These are phyloP conservation scores for Amylocystis lapponica DNA, from an alignment of 768 basidiomycete genomes.

Conservation along the genomic window DNA sequence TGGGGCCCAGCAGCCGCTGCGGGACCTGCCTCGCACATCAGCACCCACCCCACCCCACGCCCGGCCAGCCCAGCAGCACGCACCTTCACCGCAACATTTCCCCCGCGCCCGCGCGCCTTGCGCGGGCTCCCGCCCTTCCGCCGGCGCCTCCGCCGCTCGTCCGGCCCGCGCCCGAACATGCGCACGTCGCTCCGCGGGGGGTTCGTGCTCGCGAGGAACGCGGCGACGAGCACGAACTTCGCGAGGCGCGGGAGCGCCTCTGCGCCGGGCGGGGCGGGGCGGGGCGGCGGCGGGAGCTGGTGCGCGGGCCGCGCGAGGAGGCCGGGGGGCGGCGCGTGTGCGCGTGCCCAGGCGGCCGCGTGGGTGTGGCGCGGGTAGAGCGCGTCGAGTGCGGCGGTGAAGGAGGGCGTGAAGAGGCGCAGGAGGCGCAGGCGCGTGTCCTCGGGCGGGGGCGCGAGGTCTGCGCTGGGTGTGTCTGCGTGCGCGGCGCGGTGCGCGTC, in stretches of 20 bases:
- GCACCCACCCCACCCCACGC: not conserved
- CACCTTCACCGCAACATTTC: constrained; percentile 23
- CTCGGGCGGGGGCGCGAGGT: constrained; percentile 39
- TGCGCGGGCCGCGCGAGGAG: constrained; percentile 27
- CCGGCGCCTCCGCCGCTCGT: constrained; percentile 57
- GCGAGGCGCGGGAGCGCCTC: constrained; percentile 55
- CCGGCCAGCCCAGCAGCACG: not conserved
- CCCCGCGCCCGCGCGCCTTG: constrained; percentile 16
- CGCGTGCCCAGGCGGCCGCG: constrained; percentile 55
- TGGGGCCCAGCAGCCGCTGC: constrained; percentile 75
- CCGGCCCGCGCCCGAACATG: constrained; percentile 73
- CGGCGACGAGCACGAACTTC: constrained; percentile 70
- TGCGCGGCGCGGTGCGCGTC: constrained; percentile 31
- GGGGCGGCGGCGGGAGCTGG: constrained; percentile 15
- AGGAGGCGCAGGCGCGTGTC: constrained; percentile 63
- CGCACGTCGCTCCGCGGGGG: constrained; percentile 74
- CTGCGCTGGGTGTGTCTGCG: constrained; percentile 11
- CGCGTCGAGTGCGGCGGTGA: constrained; percentile 56
- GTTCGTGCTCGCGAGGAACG: constrained; percentile 82
- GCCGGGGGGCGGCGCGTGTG: constrained; percentile 41
- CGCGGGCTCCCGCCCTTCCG: constrained; percentile 30
- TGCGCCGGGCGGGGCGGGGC: constrained; percentile 8
- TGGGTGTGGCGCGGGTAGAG: constrained; percentile 66
- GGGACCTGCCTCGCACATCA: constrained; percentile 42
- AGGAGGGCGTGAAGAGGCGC: constrained; percentile 55